Evolutionary conservation across 805 yeast species (phyloP), one percentile per base, ranked within the genome.

Genomic region (Candida endomychidarum): DNA sequence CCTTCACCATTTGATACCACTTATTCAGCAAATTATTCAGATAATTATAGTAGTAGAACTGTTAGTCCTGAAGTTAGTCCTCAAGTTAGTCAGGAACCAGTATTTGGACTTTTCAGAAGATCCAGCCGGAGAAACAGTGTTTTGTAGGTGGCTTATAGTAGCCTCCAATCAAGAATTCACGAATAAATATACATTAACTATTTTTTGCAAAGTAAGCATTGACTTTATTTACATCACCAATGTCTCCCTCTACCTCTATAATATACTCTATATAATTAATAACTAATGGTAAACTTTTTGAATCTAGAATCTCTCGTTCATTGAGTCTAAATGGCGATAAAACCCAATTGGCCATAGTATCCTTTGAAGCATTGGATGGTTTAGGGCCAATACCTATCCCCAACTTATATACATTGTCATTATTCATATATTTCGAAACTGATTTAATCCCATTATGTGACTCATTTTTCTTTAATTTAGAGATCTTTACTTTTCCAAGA

Each of bases 331-430:
- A 63, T 15, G 48, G 44, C 3, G 70, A 54, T n/a, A 68, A 53
- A n/a, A 68, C 74, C 73, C 73, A 68, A 9, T 54, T 40, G 1
- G 64, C 63, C 67, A 68, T 67, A 2, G 58, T 52, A 34, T 59
- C 65, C 27, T 51, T 54, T 7, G 58, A 49, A 1, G 70, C 63
- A 40, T 49, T 55, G n/a, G 38, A 23, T 1, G 73, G 74, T 43
- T 67, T 68, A 5, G 74, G 74, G 2, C 74, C 74, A 19, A 68
- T 63, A 2, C 70, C 73, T 3, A 68, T 46, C 0, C 70, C 72
- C 14, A 68, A 49, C 45, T 65, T 67, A 37, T 46, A 61, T 1
- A 56, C 38, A 9, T 33, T 20, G 8, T 31, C 41, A 39, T 33
- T 36, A 25, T 39, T 39, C n/a, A 34, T 10, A 18, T 20, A 34